Conservation (phyloP, 306 rosid species). For the Styphnolobium japonicum region DNA sequence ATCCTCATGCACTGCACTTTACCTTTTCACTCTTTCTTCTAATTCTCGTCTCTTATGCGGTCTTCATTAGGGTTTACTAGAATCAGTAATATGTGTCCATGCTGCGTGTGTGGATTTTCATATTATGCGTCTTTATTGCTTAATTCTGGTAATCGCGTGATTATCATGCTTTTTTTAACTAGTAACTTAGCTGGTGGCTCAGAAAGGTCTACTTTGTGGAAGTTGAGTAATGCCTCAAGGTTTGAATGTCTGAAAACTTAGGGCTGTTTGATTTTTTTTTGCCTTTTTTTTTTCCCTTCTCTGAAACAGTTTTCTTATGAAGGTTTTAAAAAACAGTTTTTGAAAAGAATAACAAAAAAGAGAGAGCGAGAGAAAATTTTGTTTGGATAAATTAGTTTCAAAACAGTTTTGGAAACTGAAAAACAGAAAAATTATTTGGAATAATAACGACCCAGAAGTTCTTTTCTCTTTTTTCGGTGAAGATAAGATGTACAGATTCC, state of each 20-base stretch:
- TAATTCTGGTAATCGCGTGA: slow-evolving; percentile 18
- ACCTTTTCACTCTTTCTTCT: not conserved
- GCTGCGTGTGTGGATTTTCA: not conserved
- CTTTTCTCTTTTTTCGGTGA: not conserved
- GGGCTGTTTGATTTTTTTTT: slow-evolving; percentile 14
- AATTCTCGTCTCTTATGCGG: not conserved
- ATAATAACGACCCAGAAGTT: not conserved
- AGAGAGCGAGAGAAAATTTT: not conserved
- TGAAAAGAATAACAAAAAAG: too few relatives aligned
- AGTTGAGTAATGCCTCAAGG: not conserved
- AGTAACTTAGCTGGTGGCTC: not conserved
- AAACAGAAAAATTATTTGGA: not conserved
- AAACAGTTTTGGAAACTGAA: not conserved
- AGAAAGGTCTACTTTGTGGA: not conserved
- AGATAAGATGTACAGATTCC: not conserved
- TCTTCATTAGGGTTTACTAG: slow-evolving; percentile 43
- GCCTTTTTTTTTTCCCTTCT: not conserved
- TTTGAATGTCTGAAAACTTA: not conserved
- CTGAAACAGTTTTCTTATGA: too few relatives aligned
- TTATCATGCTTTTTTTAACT: not conserved
- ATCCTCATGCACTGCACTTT: not conserved
- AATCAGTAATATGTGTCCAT: not conserved
- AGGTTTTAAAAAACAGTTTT: too few relatives aligned
- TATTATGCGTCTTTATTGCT: not conserved
- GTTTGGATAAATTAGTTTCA: not conserved